Evolutionary conservation across 768 basidiomycete species (phyloP), one percentile per base, ranked within the genome.

Genomic region (Hebeloma cylindrosporum): DNA sequence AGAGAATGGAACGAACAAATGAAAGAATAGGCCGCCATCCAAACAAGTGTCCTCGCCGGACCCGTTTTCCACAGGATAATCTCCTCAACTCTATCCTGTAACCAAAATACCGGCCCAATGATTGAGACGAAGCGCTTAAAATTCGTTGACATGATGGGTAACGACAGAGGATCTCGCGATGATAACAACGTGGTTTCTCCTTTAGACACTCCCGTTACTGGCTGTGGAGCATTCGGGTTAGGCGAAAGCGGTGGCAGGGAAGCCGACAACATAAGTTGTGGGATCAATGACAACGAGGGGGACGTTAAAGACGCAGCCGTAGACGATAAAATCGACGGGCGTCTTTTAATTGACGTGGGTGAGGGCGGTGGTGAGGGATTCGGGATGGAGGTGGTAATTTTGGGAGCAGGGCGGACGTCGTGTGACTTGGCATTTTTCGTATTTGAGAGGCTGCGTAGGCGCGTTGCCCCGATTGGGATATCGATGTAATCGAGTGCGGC

Each of bases 61-160:
- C 85, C 83, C 33, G 77, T 75, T 60, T 78, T 83, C 93, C 93
- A 94, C 51, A 88, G 70, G 3, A 94, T 43, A 3, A 93, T 73
- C 65, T 94, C 93, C 61, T 95, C 93, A 10, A 89, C 58, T 1
- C 93, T 68, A 59, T 96, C 93, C 65, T 90, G 89, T 14, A 94
- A 51, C 93, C 92, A 95, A 57, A 94, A 95, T 5, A 93, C 66
- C 0, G 88, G 85, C 0, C 89, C 88, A 3, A 81, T 72, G 53
- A 75, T 82, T 5, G 80, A 75, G 3, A 93, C 77, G 47, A 95
- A 94, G 17, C 89, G 71, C 50, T 83, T 77, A 58, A 93, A 93
- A 59, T 93, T 91, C 52, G 73, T 78, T 1, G 87, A 83, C 51
- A 83, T 85, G 20, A 83, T 81, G 0, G 82, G 86, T 3, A 95